Evolutionary conservation across 139 green algal species (phyloP).

Genomic region (Gonium pectorale): DNA sequence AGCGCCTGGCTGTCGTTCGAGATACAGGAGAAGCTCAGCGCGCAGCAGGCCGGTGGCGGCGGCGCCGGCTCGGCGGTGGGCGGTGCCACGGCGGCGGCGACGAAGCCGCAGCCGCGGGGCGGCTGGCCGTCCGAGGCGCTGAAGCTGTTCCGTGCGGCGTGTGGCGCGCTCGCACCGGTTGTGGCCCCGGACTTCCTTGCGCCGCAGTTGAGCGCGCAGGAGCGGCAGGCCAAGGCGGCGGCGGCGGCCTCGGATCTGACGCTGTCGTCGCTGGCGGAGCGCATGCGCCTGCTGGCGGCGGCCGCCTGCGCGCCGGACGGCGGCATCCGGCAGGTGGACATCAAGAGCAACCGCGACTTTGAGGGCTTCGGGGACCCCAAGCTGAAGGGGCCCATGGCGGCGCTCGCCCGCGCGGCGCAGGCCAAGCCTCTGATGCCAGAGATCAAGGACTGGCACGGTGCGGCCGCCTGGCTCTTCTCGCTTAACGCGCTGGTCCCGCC

Average conservation of each 20-base stretch:
- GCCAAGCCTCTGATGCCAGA: background rate
- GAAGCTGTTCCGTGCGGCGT: background rate
- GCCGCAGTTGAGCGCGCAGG: background rate
- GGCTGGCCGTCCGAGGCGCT: background rate
- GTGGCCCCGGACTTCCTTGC: background rate
- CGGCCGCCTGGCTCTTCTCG: background rate
- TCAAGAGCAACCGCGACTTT: background rate
- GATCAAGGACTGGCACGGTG: background rate
- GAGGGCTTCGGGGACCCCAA: background rate
- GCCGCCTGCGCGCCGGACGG: background rate
- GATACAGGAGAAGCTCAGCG: background rate
- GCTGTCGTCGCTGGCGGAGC: background rate
- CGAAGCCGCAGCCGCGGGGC: background rate
- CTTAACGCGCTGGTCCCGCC: background rate
- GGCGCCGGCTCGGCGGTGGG: background rate
- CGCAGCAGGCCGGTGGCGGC: background rate
- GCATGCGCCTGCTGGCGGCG: background rate
- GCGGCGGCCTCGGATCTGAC: background rate
- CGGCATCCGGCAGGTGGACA: background rate
- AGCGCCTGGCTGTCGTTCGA: constrained; percentile 16
- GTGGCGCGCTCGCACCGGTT: background rate
- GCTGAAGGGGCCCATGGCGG: background rate
- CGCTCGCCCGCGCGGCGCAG: background rate
- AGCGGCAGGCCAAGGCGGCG: background rate
- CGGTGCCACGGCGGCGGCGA: no score